Evolutionary conservation across 768 basidiomycete species (phyloP).

Genomic region (Lactarius sanguifluus): DNA sequence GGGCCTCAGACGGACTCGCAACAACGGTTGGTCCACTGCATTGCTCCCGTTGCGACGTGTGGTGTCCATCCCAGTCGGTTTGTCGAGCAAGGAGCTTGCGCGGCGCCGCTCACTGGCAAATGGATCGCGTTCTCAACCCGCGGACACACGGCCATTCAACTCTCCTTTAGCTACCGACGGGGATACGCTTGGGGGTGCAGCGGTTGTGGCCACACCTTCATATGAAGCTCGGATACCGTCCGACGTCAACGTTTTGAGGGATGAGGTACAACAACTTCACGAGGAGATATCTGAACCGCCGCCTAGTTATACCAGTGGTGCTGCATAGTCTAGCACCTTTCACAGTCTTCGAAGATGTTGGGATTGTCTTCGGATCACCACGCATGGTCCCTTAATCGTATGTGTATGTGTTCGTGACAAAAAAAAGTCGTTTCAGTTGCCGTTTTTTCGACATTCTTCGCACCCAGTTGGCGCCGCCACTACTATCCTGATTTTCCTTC

Average conservation of each 20-base stretch:
- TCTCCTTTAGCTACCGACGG: not conserved
- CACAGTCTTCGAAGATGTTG: too few species aligned
- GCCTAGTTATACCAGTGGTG: constrained; percentile 29
- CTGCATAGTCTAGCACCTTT: too few species aligned
- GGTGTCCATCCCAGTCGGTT: not conserved
- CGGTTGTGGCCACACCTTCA: not conserved
- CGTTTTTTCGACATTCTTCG: too few species aligned
- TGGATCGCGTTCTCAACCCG: not conserved
- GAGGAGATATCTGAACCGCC: constrained; percentile 31
- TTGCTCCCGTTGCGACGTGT: not conserved
- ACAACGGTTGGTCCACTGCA: not conserved
- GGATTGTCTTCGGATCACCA: too few species aligned
- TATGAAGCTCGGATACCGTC: constrained; percentile 4
- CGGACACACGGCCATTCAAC: not conserved
- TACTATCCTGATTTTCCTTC: too few species aligned
- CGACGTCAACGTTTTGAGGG: constrained; percentile 35
- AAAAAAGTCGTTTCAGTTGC: too few species aligned
- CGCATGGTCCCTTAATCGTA: too few species aligned
- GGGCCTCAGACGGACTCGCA: not conserved
- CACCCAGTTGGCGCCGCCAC: too few species aligned
- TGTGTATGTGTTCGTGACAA: too few species aligned
- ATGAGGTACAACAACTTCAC: constrained; percentile 32
- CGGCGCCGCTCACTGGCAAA: constrained; percentile 4
- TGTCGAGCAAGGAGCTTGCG: constrained; percentile 21
- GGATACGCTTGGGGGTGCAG: too few species aligned